Percentiles rank a stretch among this genome's conserved stretches.
These are phyloP conservation scores for Penicillium brasilianum DNA, from an alignment of 2,329 filamentous ascomycete species.

Conservation along the genomic window DNA sequence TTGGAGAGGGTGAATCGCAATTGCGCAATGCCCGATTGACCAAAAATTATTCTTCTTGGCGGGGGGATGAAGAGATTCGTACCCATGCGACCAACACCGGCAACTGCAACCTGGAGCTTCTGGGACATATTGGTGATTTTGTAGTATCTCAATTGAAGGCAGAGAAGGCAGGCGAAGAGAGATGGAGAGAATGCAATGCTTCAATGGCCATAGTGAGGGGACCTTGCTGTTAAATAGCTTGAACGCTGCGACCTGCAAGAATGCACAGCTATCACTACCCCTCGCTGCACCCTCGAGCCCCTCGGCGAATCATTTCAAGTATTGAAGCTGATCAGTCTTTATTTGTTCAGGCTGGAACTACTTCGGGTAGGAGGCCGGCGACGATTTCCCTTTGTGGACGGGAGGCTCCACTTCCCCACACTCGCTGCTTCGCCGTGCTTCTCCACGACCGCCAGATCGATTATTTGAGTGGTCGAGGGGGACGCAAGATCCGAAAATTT, in stretches of 20 bases:
- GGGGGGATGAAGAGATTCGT: conserved; percentile 1
- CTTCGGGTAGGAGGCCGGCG: conserved; percentile 14
- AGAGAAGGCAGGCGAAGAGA: neutral
- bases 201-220: neutral
- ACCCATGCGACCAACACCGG: conserved; percentile 30
- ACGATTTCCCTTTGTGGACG: conserved; percentile 8
- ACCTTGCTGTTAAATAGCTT: conserved; percentile 4
- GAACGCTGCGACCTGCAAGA: neutral
- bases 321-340: neutral
- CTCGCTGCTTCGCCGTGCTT: neutral
- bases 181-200: neutral
- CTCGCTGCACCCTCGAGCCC: neutral
- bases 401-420: conserved; percentile 12
- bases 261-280: neutral
- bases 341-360: neutral
- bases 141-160: neutral
- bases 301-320: neutral
- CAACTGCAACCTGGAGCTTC: conserved; percentile 28
- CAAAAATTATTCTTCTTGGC: neutral
- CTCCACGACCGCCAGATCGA: neutral
- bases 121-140: conserved; percentile 16
- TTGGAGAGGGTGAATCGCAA: neutral
- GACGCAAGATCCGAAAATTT: neutral
- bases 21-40: neutral
- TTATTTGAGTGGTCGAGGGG: neutral